Percentiles rank a stretch among this genome's conserved stretches.
Evolutionary conservation across 2,329 filamentous ascomycete genomes (phyloP).

Genomic region (Neonectria hederae): DNA sequence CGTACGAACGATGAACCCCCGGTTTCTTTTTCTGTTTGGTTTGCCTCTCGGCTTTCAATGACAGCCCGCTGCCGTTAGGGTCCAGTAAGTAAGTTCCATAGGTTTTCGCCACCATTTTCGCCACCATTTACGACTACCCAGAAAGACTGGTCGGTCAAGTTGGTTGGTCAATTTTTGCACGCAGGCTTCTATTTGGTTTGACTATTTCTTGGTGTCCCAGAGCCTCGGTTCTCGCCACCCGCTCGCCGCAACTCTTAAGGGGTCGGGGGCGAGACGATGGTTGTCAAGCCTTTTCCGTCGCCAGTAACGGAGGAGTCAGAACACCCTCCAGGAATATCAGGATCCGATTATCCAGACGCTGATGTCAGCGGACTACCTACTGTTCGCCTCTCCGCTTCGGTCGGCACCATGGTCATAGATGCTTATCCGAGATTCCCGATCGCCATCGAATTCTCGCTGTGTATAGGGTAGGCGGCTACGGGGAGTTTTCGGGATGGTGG

Average conservation of each 20-base stretch:
- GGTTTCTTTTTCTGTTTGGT: not conserved
- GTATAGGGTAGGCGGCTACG: not conserved
- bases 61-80: not conserved
- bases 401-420: not conserved
- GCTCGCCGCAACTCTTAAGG: not conserved
- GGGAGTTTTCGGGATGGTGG: not conserved
- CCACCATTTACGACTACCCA: not conserved
- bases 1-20: not conserved
- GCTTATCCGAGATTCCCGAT: not conserved
- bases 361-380: not conserved
- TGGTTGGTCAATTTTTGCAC: not conserved
- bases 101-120: not conserved
- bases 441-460: not conserved
- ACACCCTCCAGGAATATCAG: not conserved
- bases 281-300: not conserved
- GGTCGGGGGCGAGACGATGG: not conserved
- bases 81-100: not conserved
- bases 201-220: not conserved
- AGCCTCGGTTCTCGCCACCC: slow-evolving; percentile 13
- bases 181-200: not conserved
- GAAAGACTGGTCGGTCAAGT: not conserved
- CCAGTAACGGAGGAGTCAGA: not conserved
- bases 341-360: not conserved
- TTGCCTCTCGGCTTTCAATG: not conserved
- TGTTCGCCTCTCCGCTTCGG: not conserved